Evolutionary conservation across 83 land plant genomes (phyloP).

Genomic region (Diphasiastrum complanatum): DNA sequence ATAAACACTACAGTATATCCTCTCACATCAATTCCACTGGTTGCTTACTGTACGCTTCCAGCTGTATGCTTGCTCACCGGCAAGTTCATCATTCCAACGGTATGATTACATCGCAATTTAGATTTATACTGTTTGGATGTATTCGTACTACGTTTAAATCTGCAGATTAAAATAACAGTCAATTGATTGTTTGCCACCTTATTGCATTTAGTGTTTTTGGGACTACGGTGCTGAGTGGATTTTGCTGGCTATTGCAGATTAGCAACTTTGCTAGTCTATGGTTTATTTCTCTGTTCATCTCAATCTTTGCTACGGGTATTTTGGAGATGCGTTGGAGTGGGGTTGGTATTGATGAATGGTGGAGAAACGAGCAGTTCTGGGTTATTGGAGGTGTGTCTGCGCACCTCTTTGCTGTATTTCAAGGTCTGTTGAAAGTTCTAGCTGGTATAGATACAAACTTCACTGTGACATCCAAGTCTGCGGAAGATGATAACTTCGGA

Average conservation of each 20-base stretch:
- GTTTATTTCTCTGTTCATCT: conserved; percentile 5
- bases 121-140: too few species aligned
- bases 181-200: too few species aligned
- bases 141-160: too few species aligned
- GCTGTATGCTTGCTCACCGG: conserved; percentile 11
- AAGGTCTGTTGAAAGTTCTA: too few species aligned
- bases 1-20: conserved; percentile 14
- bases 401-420: conserved; percentile 49
- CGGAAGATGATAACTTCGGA: conserved; percentile 12
- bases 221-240: background rate
- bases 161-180: too few species aligned
- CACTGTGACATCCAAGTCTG: conserved; percentile 15
- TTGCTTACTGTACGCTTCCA: conserved; percentile 15
- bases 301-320: conserved; percentile 13
- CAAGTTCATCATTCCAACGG: conserved; percentile 18
- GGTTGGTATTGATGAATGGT: conserved; percentile 45
- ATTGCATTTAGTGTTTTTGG: background rate
- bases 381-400: conserved; percentile 53
- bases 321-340: conserved; percentile 13
- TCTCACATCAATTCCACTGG: too few species aligned
- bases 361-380: conserved; percentile 55
- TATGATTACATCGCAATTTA: background rate
- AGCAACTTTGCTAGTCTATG: conserved; percentile 17
- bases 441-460: conserved; percentile 17
- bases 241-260: conserved; percentile 7